phyloP scores from a whole-genome alignment of 352 stramenopile genomes.

The Phytophthora palmivora region DNA sequence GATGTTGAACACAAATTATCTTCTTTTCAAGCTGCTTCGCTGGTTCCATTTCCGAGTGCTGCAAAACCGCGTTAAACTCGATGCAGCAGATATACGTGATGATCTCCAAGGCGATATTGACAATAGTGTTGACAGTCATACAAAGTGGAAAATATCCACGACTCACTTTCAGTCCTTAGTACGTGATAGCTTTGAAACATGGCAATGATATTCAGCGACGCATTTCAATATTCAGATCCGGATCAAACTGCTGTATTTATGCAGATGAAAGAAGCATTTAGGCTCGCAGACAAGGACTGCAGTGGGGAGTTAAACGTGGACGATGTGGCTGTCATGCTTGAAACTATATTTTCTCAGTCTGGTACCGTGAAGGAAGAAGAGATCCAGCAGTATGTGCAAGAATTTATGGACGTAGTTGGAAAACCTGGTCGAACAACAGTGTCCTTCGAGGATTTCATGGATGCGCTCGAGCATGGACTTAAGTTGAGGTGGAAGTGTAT shows the following conservation, averaged over 20 bases:
- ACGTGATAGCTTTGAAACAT: conserved; percentile 78
- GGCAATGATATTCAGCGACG: conserved; percentile 74
- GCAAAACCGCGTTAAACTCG: conserved; percentile 44
- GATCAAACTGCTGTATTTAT: conserved; percentile 88
- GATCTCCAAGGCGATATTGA: conserved; percentile 4
- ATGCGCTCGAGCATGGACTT: conserved; percentile 73
- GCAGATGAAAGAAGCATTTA: conserved; percentile 90
- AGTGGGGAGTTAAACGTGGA: conserved; percentile 84
- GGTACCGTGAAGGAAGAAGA: conserved; percentile 76
- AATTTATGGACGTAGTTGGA: conserved; percentile 82
- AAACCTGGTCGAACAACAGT: conserved; percentile 72
- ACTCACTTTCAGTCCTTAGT: conserved; percentile 60
- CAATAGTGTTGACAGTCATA: conserved; percentile 24
- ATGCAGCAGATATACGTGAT: conserved; percentile 62
- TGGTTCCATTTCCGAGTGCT: conserved; percentile 75
- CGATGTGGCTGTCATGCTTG: conserved; percentile 78
- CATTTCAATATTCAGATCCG: conserved; percentile 78
- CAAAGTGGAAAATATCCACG: conserved; percentile 61
- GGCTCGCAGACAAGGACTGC: conserved; percentile 78
- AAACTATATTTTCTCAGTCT: conserved; percentile 80
- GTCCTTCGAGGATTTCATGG: conserved; percentile 85
- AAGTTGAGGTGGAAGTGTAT: conserved; percentile 85
- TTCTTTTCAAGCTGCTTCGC: conserved; percentile 76
- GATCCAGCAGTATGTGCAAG: conserved; percentile 72
- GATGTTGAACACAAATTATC: conserved; percentile 83